These are phyloP conservation scores for Eucalyptus curtisii DNA, from an alignment of 345 rosid genomes.

Conservation along the genomic window DNA sequence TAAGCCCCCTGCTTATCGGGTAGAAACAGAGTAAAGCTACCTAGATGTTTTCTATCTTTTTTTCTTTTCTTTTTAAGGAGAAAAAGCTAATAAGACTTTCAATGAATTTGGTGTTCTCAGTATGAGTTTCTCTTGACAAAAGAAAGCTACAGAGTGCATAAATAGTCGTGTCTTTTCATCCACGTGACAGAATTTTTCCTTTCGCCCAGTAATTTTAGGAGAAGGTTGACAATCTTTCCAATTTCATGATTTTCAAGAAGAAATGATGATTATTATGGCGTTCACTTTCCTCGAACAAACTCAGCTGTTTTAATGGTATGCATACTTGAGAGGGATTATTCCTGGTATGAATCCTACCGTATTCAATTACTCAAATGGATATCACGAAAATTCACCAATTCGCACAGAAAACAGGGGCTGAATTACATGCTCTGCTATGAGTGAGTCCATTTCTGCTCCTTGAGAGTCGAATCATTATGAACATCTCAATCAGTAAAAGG, in stretches of 20 bases:
- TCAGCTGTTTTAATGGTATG: background rate
- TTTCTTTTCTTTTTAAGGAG: too few species aligned
- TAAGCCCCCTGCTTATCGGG: too few species aligned
- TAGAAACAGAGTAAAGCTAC: too few species aligned
- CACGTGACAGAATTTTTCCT: background rate
- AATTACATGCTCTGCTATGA: background rate
- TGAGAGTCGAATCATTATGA: background rate
- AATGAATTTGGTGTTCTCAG: too few species aligned
- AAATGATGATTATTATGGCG: fast-evolving
- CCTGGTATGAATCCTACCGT: too few species aligned
- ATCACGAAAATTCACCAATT: background rate
- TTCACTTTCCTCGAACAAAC: background rate
- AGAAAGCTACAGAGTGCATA: background rate
- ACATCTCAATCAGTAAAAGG: background rate
- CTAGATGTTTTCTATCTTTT: too few species aligned
- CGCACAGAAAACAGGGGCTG: background rate
- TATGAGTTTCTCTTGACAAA: too few species aligned
- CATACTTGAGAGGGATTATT: background rate
- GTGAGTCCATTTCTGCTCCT: background rate
- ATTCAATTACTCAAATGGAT: too few species aligned
- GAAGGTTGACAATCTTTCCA: background rate
- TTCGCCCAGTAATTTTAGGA: background rate
- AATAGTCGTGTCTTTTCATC: background rate
- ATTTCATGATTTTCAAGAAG: background rate
- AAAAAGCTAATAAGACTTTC: too few species aligned